Conservation (phyloP, 352 stramenopile species). For the Sclerospora graminicola region DNA sequence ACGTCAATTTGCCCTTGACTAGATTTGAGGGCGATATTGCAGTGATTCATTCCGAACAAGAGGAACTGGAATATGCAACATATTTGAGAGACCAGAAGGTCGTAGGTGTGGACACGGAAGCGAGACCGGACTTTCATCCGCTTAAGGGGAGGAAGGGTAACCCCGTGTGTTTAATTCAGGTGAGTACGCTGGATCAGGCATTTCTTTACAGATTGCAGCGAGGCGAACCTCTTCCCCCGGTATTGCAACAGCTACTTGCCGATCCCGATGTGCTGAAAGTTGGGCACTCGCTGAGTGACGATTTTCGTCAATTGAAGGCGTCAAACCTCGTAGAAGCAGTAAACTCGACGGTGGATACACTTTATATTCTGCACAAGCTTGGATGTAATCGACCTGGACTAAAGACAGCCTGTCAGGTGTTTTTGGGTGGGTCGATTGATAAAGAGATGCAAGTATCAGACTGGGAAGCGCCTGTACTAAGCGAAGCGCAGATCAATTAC, state of each 20-base stretch:
- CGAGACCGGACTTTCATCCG: conserved; percentile 44
- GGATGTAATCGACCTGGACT: conserved; percentile 64
- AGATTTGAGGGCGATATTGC: conserved; percentile 44
- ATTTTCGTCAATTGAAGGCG: conserved; percentile 53
- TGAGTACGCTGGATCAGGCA: conserved; percentile 62
- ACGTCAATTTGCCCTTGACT: conserved; percentile 35
- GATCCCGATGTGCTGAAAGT: conserved; percentile 60
- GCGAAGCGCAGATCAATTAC: conserved; percentile 61
- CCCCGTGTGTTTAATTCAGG: conserved; percentile 69
- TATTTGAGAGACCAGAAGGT: conserved; percentile 51
- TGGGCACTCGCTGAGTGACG: conserved; percentile 66
- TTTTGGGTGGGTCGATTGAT: conserved; percentile 50
- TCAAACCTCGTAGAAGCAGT: conserved; percentile 47
- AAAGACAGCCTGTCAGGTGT: conserved; percentile 66
- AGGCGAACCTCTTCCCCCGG: conserved; percentile 35
- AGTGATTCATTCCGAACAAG: conserved; percentile 49
- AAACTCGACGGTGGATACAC: conserved; percentile 67
- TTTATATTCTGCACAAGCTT: conserved; percentile 67
- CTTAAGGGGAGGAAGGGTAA: conserved; percentile 41
- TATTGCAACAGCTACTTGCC: conserved; percentile 48
- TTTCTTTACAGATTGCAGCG: conserved; percentile 66
- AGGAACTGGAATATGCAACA: conserved; percentile 35
- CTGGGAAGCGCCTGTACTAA: conserved; percentile 64
- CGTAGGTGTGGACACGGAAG: conserved; percentile 70
- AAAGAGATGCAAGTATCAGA: conserved; percentile 85